Conservation (phyloP, 108 stramenopile species). For the Discostella stelligeroides region DNA sequence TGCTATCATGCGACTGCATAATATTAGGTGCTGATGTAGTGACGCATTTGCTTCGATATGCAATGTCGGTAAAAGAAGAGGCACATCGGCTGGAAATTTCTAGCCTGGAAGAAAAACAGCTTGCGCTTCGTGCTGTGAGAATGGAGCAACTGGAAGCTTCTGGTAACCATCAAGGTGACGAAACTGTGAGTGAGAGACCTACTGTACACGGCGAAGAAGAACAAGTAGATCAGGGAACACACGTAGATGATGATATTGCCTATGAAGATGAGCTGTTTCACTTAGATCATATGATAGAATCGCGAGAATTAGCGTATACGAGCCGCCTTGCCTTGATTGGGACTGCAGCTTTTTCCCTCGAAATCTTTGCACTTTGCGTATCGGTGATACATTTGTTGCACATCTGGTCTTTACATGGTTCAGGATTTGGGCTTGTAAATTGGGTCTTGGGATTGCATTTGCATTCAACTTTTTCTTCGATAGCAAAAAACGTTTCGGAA, state of each 20-base stretch:
- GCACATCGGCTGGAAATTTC: constrained; percentile 34
- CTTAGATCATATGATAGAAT: constrained; percentile 58
- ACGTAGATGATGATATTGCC: constrained; percentile 4
- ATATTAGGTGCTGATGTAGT: constrained; percentile 57
- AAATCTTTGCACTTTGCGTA: constrained; percentile 51
- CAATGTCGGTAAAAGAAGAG: constrained; percentile 45
- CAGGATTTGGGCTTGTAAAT: constrained; percentile 68
- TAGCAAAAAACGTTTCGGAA: constrained; percentile 64
- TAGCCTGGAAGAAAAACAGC: constrained; percentile 51
- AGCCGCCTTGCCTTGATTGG: constrained; percentile 52
- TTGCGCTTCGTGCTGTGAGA: constrained; percentile 36
- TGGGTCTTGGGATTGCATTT: constrained; percentile 74
- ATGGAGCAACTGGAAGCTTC: constrained; percentile 8
- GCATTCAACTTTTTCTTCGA: constrained; percentile 63
- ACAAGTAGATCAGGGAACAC: background rate
- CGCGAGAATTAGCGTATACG: constrained; percentile 50
- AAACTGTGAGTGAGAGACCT: background rate
- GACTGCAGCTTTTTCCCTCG: constrained; percentile 51
- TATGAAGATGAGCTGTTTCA: constrained; percentile 41
- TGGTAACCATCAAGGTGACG: constrained; percentile 14
- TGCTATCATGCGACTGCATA: constrained; percentile 73
- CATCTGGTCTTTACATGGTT: constrained; percentile 73
- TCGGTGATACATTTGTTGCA: constrained; percentile 72
- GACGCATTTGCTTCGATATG: constrained; percentile 53
- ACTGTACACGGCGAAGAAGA: background rate